Percentiles rank a stretch among this genome's conserved stretches.
Conservation (phyloP, 1,284 basidiomycete genomes). For the Microbotryum violaceum region DNA sequence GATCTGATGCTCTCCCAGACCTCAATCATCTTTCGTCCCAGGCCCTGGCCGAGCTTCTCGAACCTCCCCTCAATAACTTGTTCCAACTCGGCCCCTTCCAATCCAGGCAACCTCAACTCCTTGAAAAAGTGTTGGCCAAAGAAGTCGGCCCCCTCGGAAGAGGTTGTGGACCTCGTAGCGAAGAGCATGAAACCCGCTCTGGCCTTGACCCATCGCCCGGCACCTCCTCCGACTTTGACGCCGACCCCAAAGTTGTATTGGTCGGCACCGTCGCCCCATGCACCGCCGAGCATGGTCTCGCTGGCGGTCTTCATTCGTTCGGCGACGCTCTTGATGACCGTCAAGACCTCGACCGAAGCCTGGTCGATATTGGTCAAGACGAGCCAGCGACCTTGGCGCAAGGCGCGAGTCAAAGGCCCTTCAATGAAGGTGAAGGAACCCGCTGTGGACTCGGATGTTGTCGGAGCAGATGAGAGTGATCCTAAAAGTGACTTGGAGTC, state of each 20-base stretch:
- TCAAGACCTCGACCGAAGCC: slow-evolving; percentile 74
- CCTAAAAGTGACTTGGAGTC: slow-evolving; percentile 91
- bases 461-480: slow-evolving; percentile 83
- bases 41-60: slow-evolving; percentile 50
- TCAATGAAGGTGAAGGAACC: slow-evolving; percentile 97
- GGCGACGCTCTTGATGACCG: slow-evolving; percentile 68
- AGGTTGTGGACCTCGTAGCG: slow-evolving; percentile 33
- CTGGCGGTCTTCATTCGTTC: slow-evolving; percentile 21
- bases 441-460: slow-evolving; percentile 47
- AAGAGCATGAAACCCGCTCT: slow-evolving; percentile 43
- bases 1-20: slow-evolving; percentile 55
- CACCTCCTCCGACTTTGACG: slow-evolving; percentile 50
- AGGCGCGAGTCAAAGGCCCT: slow-evolving; percentile 82
- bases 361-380: slow-evolving; percentile 89
- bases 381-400: slow-evolving; percentile 87
- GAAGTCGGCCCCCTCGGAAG: slow-evolving; percentile 45
- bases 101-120: slow-evolving; percentile 59
- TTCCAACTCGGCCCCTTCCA: slow-evolving; percentile 58
- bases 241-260: slow-evolving; percentile 51
- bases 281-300: slow-evolving; percentile 49
- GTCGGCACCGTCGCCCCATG: slow-evolving; percentile 60
- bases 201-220: slow-evolving; percentile 40
- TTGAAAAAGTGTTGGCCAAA: slow-evolving; percentile 73
- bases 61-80: slow-evolving; percentile 62
- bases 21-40: slow-evolving; percentile 51